phyloP scores from a whole-genome alignment of 2,329 filamentous ascomycete species.

The Fusarium tupiense region DNA sequence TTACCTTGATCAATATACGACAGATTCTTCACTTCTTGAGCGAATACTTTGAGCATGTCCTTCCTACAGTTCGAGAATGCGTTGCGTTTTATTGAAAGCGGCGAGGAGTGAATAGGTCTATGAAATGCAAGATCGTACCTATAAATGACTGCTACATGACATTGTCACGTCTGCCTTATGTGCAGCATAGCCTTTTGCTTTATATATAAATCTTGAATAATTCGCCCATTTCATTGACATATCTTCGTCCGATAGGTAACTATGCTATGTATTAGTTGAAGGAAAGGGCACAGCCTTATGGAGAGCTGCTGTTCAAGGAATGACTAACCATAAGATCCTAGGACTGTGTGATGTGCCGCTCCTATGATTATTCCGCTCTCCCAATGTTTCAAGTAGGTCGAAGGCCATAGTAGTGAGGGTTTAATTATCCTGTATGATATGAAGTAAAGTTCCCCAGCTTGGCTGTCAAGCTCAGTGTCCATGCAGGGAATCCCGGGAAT shows the following conservation, averaged over 20 bases:
- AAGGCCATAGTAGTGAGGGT: no score
- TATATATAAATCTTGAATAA: neutral
- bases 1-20: constrained; percentile 18
- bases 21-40: constrained; percentile 6
- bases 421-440: no score
- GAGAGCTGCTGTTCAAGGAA: no score
- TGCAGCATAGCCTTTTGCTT: neutral
- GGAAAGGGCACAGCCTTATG: no score
- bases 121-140: neutral
- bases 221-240: neutral
- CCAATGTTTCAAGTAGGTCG: no score
- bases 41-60: constrained; percentile 4
- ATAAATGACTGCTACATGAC: neutral
- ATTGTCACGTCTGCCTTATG: neutral
- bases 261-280: neutral
- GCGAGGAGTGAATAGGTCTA: neutral
- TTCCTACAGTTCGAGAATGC: neutral
- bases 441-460: neutral
- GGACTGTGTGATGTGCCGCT: no score
- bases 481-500: neutral
- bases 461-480: neutral
- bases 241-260: neutral
- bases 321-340: no score
- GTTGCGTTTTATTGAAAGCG: constrained; percentile 16
- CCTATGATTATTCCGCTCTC: no score